These are phyloP conservation scores for Suillus subaureus DNA, from an alignment of 768 basidiomycete genomes.

Conservation along the genomic window DNA sequence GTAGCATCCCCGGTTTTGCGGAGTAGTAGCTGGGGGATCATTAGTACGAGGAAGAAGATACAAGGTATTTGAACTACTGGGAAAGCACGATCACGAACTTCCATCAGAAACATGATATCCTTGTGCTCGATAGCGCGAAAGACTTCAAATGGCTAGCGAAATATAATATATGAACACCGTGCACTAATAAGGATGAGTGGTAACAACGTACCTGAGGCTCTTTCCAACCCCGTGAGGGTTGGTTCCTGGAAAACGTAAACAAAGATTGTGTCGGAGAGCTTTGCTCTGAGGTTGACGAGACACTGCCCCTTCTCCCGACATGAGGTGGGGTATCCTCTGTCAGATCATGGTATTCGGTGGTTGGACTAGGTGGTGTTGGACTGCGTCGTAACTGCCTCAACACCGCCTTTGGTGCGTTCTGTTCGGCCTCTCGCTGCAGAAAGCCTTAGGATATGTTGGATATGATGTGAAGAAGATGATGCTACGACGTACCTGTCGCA, in stretches of 20 bases:
- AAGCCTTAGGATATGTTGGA: slow-evolving; percentile 51
- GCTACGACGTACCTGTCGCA: slow-evolving; percentile 50
- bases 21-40: slow-evolving; percentile 62
- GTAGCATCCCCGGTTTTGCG: slow-evolving; percentile 84
- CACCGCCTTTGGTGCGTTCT: slow-evolving; percentile 57
- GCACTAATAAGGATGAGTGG: neutral
- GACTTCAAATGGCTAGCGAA: slow-evolving; percentile 59
- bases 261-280: slow-evolving; percentile 24
- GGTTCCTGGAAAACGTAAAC: slow-evolving; percentile 14
- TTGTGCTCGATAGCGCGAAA: slow-evolving; percentile 84
- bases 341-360: slow-evolving; percentile 22
- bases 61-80: slow-evolving; percentile 52
- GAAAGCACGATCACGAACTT: slow-evolving; percentile 78
- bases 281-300: slow-evolving; percentile 22
- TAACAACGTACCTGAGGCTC: slow-evolving; percentile 50
- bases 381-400: slow-evolving; percentile 53
- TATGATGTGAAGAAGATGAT: slow-evolving; percentile 13
- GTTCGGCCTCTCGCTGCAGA: slow-evolving; percentile 70
- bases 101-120: slow-evolving; percentile 82
- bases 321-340: slow-evolving; percentile 18
- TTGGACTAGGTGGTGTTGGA: slow-evolving; percentile 39
- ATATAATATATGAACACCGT: neutral
- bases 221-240: slow-evolving; percentile 41
- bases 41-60: slow-evolving; percentile 5
- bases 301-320: slow-evolving; percentile 16